Percentiles rank a stretch among this genome's conserved stretches.
Conservation (phyloP, 768 basidiomycete genomes). For the Pleurotus salmoneostramineus region DNA sequence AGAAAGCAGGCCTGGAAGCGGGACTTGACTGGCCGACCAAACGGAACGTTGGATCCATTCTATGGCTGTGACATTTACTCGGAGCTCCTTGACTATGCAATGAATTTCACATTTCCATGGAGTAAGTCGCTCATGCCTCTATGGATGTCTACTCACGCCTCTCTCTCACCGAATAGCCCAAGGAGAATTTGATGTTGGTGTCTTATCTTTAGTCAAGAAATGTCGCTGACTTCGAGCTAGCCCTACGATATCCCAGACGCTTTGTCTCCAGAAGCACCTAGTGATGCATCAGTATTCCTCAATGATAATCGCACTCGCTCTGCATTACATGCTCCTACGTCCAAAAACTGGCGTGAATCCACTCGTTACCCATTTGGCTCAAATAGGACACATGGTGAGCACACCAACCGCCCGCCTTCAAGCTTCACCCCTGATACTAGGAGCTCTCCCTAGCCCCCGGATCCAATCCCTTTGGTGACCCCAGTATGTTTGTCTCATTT, state of each 20-base stretch:
- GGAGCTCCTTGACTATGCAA: conserved; percentile 66
- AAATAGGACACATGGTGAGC: not conserved
- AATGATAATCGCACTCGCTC: conserved; percentile 54
- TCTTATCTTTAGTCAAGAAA: not conserved
- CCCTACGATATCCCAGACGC: conserved; percentile 57
- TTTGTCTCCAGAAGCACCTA: conserved; percentile 43
- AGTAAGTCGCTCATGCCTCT: conserved; percentile 18
- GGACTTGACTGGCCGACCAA: conserved; percentile 38
- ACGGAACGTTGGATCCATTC: conserved; percentile 19
- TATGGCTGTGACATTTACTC: conserved; percentile 64
- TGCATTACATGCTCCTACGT: conserved; percentile 68
- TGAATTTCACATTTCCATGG: conserved; percentile 70
- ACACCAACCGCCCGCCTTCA: not conserved
- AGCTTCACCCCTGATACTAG: not conserved
- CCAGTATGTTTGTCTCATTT: conserved; percentile 25
- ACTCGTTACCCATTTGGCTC: conserved; percentile 24
- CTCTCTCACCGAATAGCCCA: not conserved
- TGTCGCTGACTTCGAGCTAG: conserved; percentile 17
- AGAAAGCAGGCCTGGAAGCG: not conserved
- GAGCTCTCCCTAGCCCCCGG: not conserved
- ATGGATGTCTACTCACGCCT: not conserved
- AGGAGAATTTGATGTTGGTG: conserved; percentile 28
- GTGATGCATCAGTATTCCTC: conserved; percentile 54
- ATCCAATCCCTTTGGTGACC: conserved; percentile 4
- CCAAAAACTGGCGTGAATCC: conserved; percentile 38